These are phyloP conservation scores for Bauhinia variegata DNA, from an alignment of 306 rosid species.

Conservation along the genomic window DNA sequence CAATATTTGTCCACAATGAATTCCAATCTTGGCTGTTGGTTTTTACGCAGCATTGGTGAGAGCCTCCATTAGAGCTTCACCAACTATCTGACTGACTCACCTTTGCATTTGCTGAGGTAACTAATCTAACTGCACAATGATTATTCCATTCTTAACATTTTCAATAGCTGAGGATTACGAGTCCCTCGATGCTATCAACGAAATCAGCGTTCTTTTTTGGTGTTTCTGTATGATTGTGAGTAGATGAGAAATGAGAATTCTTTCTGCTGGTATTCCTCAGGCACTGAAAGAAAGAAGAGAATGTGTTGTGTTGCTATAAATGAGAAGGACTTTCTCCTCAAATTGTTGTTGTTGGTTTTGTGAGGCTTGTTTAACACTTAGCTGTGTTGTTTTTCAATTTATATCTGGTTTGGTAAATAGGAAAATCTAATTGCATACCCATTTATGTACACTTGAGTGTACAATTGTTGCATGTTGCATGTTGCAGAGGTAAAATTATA, in stretches of 20 bases:
- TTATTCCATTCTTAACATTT: not conserved
- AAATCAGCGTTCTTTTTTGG: conserved; percentile 9
- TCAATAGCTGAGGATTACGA: not conserved
- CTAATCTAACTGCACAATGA: conserved; percentile 51
- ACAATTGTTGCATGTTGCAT: too few relatives aligned
- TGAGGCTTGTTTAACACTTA: not conserved
- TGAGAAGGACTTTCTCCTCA: not conserved
- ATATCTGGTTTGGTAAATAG: too few relatives aligned
- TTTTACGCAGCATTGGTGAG: conserved; percentile 58
- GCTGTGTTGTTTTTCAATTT: too few relatives aligned
- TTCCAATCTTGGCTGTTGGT: conserved; percentile 51
- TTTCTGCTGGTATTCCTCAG: conserved; percentile 6
- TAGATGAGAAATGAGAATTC: conserved; percentile 22
- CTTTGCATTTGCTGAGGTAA: conserved; percentile 64
- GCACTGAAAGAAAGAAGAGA: conserved; percentile 12
- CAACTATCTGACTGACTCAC: conserved; percentile 36
- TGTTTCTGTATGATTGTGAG: conserved; percentile 12
- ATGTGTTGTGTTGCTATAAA: conserved; percentile 9
- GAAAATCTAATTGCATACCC: too few relatives aligned
- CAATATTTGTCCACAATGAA: conserved; percentile 29
- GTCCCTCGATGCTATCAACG: conserved; percentile 2
- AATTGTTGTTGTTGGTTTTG: not conserved
- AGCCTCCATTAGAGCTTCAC: conserved; percentile 50
- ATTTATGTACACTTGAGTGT: too few relatives aligned
- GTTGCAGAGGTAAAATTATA: too few relatives aligned